Base-by-base conservation (phyloP, 805 yeast genomes). In the Kluyveromyces aestuarii region DNA sequence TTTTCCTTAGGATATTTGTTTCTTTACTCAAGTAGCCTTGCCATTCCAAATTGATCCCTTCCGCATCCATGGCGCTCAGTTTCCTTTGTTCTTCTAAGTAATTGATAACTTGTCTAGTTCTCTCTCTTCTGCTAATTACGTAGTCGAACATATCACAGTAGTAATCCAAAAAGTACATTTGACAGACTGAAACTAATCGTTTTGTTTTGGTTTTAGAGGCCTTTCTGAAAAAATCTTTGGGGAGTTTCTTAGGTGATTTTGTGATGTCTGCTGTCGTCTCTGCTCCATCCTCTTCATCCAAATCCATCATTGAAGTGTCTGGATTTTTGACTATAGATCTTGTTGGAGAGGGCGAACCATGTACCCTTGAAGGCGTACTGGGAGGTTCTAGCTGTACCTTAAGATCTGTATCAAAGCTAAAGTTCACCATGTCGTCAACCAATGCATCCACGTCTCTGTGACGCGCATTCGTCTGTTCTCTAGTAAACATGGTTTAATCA, bases 101-200 rank as follows among this genome's bases (percentile, higher is more conserved):
- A 21, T 72, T 64, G 59, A 84, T 76, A 17, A 88, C 93, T 55
- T 84, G 79, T 41, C 75, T 73, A n/a, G 82, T 74, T 50, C 99
- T 79, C 62, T 85, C 87, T 62, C 91, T 80, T 64, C 99, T 80
- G 52, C 80, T 80, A 55, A 90, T 85, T 33, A 91, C 85, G 63
- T 93, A 93, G 63, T 88, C 96, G 68, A 93, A 84, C 80, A 86
- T 82, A 66, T 93, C 99, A 69, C 96, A 91, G 66, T 93, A 93
- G 67, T 90, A 88, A 66, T 93, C 99, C 50, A 93, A 73, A 60
- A 93, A 93, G 68, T 84, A 95, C 80, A 89, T 79, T 63, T 91
- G 96, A 39, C 96, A 85, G 27, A 93, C 97, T 45, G 89, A 84
- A 8, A 90, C 95, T 51, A 87, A 71, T 51, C 99, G 74, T 61